Evolutionary conservation across 2,329 filamentous ascomycete genomes (phyloP).

Genomic region (Didymella sp.): DNA sequence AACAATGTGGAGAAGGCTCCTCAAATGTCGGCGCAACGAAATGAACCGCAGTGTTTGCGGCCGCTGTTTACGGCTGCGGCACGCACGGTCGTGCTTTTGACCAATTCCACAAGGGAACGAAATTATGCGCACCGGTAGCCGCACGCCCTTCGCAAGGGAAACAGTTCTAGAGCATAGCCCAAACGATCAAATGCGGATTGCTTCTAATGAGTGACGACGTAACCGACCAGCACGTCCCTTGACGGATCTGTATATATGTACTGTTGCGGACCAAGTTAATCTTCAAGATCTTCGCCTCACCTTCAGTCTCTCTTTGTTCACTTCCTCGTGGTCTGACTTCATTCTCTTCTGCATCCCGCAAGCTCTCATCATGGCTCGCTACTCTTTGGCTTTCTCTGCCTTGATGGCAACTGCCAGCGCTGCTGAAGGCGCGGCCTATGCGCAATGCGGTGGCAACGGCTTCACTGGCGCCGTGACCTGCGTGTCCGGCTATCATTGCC

Average conservation of each 20-base stretch:
- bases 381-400: background rate
- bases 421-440: slow-evolving; percentile 17
- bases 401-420: slow-evolving; percentile 9
- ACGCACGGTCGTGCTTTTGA: background rate
- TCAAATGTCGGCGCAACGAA: background rate
- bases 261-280: background rate
- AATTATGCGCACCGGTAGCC: background rate
- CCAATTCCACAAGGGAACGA: background rate
- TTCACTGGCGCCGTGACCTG: slow-evolving; percentile 50
- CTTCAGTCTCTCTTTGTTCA: background rate
- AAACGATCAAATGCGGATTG: background rate
- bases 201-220: background rate
- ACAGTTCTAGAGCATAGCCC: background rate
- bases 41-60: background rate
- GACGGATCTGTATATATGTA: background rate
- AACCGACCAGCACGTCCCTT: background rate
- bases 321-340: background rate
- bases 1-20: background rate
- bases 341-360: background rate
- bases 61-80: background rate
- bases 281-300: background rate
- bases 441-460: slow-evolving; percentile 53
- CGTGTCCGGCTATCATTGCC: slow-evolving; percentile 46
- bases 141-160: background rate
- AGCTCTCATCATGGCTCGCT: slow-evolving; percentile 4